A percentile compares a stretch with the other conserved stretches of the same genome.
Evolutionary conservation across 2,329 filamentous ascomycete species (phyloP).

Genomic region (Lachnellula willkommii): DNA sequence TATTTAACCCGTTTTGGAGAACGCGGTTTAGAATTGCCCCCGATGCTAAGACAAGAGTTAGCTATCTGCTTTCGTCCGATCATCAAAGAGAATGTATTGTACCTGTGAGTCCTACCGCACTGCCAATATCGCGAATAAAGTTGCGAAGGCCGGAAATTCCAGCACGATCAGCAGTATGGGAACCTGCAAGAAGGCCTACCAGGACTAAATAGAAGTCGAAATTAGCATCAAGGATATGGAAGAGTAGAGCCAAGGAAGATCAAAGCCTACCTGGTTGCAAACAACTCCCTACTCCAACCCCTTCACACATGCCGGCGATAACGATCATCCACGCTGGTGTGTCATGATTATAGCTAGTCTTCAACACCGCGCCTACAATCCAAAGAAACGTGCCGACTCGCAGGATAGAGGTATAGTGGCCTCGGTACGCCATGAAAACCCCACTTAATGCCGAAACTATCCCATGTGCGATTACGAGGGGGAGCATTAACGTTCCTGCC

Average conservation of each 20-base stretch:
- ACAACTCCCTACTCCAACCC: background rate
- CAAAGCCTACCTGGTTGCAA: background rate
- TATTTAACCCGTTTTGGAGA: background rate
- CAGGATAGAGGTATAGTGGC: background rate
- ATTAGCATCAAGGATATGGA: background rate
- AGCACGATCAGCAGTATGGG: conserved; percentile 23
- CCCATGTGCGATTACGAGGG: conserved; percentile 1
- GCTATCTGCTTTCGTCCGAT: background rate
- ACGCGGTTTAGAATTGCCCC: conserved; percentile 7
- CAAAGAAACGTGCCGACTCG: background rate
- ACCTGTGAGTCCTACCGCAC: conserved; percentile 19
- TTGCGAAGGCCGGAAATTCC: conserved; percentile 29
- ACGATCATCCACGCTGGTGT: background rate
- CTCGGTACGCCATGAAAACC: background rate
- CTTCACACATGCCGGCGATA: background rate
- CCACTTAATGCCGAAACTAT: background rate
- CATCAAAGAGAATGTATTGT: background rate
- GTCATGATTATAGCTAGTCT: background rate
- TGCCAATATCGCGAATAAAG: conserved; percentile 26
- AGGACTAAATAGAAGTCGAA: conserved; percentile 14
- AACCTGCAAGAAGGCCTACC: conserved; percentile 28
- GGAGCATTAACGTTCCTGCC: conserved; percentile 1
- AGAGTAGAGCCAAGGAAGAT: conserved; percentile 1
- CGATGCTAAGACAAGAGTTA: background rate
- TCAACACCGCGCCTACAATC: background rate